Evolutionary conservation across 2,329 filamentous ascomycete genomes (phyloP), one percentile per base, ranked within the genome.

Genomic region (Sclerotinia minor): DNA sequence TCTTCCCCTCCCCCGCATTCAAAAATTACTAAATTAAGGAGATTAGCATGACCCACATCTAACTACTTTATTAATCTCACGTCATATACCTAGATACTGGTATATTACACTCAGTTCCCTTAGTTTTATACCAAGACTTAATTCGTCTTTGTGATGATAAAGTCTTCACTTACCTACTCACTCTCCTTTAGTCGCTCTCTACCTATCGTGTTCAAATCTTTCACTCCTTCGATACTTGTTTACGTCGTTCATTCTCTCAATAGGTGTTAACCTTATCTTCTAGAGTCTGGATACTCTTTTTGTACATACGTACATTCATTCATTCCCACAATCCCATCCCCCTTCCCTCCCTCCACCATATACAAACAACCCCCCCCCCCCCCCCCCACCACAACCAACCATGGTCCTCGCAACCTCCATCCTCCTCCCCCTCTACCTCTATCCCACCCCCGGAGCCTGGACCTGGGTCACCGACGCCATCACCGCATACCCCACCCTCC

Each of bases 381-480:
- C 21, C 29, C 29, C 2, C 29, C 13, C 32, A n/a, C n/a, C n/a
- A n/a, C n/a, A n/a, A n/a, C 13, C 44, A 61, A 64, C 41, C 19
- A 67, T 67, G 66, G 66, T 67, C 26, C 52, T 57, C 17, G 17
- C 52, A 21, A 50, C 59, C 21, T 63, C 52, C 8, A 64, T 67
- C 50, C 59, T 67, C 32, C 59, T 67, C 21, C 66, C 66, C 19
- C 60, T 67, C 8, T 67, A 67, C 41, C n/a, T 65, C 13, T 67
- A 58, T 21, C 66, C 66, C 35, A 38, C 26, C 5, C 3, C n/a
- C 24, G 59, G 66, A 21, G 59, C 50, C n/a, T 65, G 59, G 58
- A 55, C 41, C 15, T 67, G 60, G 59, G 59, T 44, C n/a, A 67
- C 59, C 38, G 32, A 29, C 9, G 66, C 50, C 1, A 29, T 67